These are phyloP conservation scores for Paulownia fortunei DNA, from an alignment of 257 asterid species.

Conservation along the genomic window DNA sequence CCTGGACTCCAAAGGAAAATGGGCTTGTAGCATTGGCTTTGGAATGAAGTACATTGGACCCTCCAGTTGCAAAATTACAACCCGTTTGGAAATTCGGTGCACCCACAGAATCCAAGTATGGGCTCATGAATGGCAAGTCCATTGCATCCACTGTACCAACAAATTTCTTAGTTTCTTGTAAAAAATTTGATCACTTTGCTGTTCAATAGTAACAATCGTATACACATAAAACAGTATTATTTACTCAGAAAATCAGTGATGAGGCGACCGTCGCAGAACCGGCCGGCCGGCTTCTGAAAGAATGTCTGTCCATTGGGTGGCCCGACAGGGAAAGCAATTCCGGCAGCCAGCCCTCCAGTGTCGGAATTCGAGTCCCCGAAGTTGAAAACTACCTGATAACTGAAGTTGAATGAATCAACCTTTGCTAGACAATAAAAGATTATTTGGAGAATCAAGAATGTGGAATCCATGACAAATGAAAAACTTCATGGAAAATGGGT, in stretches of 20 bases:
- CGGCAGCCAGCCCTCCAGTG: conserved; percentile 49
- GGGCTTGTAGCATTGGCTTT: conserved; percentile 37
- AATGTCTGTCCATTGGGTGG: conserved; percentile 50
- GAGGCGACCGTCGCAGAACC: conserved; percentile 49
- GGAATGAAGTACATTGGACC: conserved; percentile 46
- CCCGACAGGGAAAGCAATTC: conserved; percentile 21
- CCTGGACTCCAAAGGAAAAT: conserved; percentile 44
- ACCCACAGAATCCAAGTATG: conserved; percentile 47
- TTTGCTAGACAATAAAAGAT: background rate
- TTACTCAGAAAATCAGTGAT: conserved; percentile 49
- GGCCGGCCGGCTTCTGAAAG: conserved; percentile 45
- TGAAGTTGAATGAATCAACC: background rate
- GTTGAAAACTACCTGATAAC: conserved; percentile 34
- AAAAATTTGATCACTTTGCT: too few relatives aligned
- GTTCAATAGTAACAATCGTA: too few relatives aligned
- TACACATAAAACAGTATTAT: background rate
- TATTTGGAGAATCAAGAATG: conserved; percentile 14
- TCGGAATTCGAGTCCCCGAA: conserved; percentile 49
- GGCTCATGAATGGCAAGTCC: conserved; percentile 34
- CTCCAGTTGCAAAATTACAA: conserved; percentile 48
- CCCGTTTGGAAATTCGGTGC: conserved; percentile 41
- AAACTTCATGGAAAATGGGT: background rate
- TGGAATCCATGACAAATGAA: conserved; percentile 19
- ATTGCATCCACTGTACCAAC: conserved; percentile 24
- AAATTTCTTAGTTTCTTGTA: too few relatives aligned